Percentiles rank a stretch among this genome's conserved stretches.
These are phyloP conservation scores for Tillandsia fasciculata DNA, from an alignment of 176 grass and related monocot species.

Conservation along the genomic window DNA sequence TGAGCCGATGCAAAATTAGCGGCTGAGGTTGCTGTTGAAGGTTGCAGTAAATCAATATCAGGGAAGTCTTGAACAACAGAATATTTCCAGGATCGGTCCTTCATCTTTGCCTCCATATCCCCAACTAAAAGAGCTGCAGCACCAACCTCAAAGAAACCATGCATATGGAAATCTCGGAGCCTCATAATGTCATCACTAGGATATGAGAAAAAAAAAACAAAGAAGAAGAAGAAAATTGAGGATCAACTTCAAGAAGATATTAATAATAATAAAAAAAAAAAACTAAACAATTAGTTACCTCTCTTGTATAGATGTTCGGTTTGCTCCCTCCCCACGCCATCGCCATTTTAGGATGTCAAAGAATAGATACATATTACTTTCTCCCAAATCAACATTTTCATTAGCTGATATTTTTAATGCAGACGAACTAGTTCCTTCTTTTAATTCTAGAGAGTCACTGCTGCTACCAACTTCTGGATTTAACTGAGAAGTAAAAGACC, in stretches of 20 bases:
- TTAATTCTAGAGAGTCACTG: constrained; percentile 54
- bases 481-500: constrained; percentile 56
- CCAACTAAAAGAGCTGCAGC: constrained; percentile 89
- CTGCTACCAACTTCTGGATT: constrained; percentile 55
- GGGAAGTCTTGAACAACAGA: constrained; percentile 62
- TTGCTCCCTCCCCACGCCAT: constrained; percentile 60
- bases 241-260: neutral
- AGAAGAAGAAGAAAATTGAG: neutral
- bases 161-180: constrained; percentile 50
- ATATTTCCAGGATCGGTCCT: constrained; percentile 65
- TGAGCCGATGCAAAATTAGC: constrained; percentile 56
- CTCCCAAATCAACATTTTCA: constrained; percentile 46
- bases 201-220: constrained; percentile 20
- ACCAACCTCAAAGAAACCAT: constrained; percentile 65
- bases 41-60: constrained; percentile 81
- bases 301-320: constrained; percentile 45
- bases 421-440: constrained; percentile 38
- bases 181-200: constrained; percentile 41
- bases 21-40: constrained; percentile 49
- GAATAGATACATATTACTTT: constrained; percentile 75
- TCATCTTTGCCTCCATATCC: constrained; percentile 62
- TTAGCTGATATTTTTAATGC: constrained; percentile 40
- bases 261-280: neutral
- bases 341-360: constrained; percentile 81
- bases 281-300: constrained; percentile 29